Percentiles rank a stretch among this genome's conserved stretches.
phyloP scores from a whole-genome alignment of 169 alveolate species.

The Eimeria mitis region DNA sequence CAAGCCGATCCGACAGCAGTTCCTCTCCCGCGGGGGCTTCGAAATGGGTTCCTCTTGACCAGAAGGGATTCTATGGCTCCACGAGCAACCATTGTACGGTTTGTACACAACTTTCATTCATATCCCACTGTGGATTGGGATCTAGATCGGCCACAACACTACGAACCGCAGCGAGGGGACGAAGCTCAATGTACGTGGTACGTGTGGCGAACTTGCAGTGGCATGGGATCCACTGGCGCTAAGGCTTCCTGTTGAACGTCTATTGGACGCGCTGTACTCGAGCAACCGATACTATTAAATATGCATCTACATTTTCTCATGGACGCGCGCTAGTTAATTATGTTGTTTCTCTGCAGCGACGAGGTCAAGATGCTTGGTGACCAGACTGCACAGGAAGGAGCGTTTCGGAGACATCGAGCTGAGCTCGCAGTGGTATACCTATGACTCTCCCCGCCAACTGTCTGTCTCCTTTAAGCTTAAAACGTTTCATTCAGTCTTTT shows the following conservation, averaged over 20 bases:
- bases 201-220: conserved; percentile 17
- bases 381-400: conserved; percentile 10
- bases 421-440: background rate
- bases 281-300: background rate
- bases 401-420: conserved; percentile 25
- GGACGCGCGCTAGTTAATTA: background rate
- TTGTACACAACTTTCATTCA: background rate
- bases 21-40: conserved; percentile 35
- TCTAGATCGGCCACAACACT: conserved; percentile 4
- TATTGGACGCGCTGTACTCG: background rate
- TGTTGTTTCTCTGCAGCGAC: background rate
- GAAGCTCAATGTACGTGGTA: conserved; percentile 5
- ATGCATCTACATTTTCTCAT: background rate
- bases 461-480: background rate
- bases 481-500: background rate
- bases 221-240: conserved; percentile 33
- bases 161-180: conserved; percentile 6
- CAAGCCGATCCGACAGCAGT: conserved; percentile 1
- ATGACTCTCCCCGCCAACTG: background rate
- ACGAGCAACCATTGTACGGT: background rate
- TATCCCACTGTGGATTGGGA: background rate
- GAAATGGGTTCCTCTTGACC: conserved; percentile 22
- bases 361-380: conserved; percentile 15
- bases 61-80: conserved; percentile 19
- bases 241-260: conserved; percentile 1